phyloP scores from a whole-genome alignment of 2,329 filamentous ascomycete species.

The Pseudogymnoascus sp. region DNA sequence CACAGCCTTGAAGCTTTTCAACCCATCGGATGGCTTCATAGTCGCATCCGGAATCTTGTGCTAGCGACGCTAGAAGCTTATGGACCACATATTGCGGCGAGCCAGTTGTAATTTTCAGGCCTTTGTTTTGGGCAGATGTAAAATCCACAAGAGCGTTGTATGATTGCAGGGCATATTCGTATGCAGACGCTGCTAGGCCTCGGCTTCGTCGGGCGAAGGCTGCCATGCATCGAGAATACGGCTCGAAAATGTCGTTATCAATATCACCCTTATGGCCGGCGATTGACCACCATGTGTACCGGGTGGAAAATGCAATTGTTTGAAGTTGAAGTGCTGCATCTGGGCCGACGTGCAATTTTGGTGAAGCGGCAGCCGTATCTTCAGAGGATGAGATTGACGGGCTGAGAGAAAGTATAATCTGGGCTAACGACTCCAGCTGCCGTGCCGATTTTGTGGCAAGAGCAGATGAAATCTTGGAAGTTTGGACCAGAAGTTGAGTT shows the following conservation, averaged over 20 bases:
- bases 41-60: slow-evolving; percentile 38
- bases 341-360: slow-evolving; percentile 48
- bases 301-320: slow-evolving; percentile 50
- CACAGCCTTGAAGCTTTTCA: slow-evolving; percentile 32
- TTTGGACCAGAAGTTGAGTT: slow-evolving; percentile 44
- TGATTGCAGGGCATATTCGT: slow-evolving; percentile 17
- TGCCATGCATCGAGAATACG: slow-evolving; percentile 54
- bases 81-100: slow-evolving; percentile 27
- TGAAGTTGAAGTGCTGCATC: slow-evolving; percentile 55
- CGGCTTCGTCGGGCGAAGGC: slow-evolving; percentile 49
- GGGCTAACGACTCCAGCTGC: slow-evolving; percentile 59
- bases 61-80: slow-evolving; percentile 44
- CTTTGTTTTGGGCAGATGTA: not conserved
- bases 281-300: slow-evolving; percentile 59
- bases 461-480: slow-evolving; percentile 28
- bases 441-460: slow-evolving; percentile 51
- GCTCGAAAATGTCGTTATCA: slow-evolving; percentile 57
- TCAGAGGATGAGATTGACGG: slow-evolving; percentile 59
- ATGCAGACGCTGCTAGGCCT: slow-evolving; percentile 17
- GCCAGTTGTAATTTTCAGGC: slow-evolving; percentile 13
- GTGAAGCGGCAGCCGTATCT: slow-evolving; percentile 48
- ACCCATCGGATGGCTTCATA: slow-evolving; percentile 51
- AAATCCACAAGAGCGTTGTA: slow-evolving; percentile 18
- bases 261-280: slow-evolving; percentile 51
- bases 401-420: slow-evolving; percentile 55